phyloP scores from a whole-genome alignment of 2,329 filamentous ascomycete species.

The Karstenula rhodostoma region DNA sequence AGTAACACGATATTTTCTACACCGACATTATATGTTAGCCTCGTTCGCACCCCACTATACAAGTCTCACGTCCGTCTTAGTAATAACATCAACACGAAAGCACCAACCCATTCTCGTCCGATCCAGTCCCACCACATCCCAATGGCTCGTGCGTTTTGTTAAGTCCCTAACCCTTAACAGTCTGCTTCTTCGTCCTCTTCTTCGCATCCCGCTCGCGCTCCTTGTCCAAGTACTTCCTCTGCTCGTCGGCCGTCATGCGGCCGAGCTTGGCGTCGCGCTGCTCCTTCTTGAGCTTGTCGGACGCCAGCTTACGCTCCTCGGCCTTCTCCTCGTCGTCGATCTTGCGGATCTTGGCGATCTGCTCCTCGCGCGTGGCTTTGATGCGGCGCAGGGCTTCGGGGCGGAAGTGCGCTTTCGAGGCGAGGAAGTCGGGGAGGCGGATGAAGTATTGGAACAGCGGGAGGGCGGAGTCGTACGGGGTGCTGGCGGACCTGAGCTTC shows the following conservation, averaged over 20 bases:
- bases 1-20: no score
- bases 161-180: slow-evolving; percentile 52
- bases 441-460: slow-evolving; percentile 84
- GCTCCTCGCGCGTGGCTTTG: slow-evolving; percentile 78
- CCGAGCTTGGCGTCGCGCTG: slow-evolving; percentile 76
- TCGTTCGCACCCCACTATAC: neutral
- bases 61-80: neutral
- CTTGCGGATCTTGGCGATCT: slow-evolving; percentile 80
- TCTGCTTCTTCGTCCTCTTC: slow-evolving; percentile 70
- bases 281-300: slow-evolving; percentile 76
- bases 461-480: slow-evolving; percentile 67
- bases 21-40: no score
- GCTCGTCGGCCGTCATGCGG: slow-evolving; percentile 68
- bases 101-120: neutral
- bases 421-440: slow-evolving; percentile 83
- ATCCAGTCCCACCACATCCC: neutral
- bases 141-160: no score
- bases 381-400: slow-evolving; percentile 87
- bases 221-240: slow-evolving; percentile 71
- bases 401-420: slow-evolving; percentile 81
- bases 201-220: slow-evolving; percentile 87
- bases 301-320: slow-evolving; percentile 63
- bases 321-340: slow-evolving; percentile 75
- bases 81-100: neutral
- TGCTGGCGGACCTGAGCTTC: slow-evolving; percentile 67